These are phyloP conservation scores for Fistulinella staudtii DNA, from an alignment of 1,284 basidiomycete species.

Conservation along the genomic window DNA sequence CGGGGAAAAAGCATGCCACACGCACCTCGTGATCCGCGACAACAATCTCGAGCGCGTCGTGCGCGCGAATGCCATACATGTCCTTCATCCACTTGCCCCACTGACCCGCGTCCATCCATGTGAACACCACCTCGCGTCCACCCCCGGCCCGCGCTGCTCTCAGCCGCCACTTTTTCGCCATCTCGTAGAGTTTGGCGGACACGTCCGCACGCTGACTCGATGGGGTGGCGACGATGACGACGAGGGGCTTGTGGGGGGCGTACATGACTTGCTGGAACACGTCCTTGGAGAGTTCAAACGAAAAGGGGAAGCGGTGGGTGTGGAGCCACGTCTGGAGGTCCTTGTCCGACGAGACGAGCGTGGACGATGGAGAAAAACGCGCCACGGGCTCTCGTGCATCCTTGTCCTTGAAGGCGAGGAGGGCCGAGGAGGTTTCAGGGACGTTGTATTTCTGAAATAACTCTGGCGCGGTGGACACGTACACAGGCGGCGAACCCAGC, in stretches of 20 bases:
- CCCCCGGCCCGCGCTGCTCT: not conserved
- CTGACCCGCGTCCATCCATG: constrained; percentile 77
- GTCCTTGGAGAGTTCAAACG: constrained; percentile 66
- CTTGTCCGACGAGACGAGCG: constrained; percentile 4
- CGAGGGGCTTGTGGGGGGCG: constrained; percentile 64
- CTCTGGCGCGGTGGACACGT: constrained; percentile 43
- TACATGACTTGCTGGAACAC: constrained; percentile 84
- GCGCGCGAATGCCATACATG: constrained; percentile 67
- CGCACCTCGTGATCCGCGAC: constrained; percentile 71
- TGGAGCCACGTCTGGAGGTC: constrained; percentile 52
- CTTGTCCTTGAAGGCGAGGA: constrained; percentile 77
- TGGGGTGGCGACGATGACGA: constrained; percentile 65
- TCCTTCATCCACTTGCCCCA: constrained; percentile 87
- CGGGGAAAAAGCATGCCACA: not conserved
- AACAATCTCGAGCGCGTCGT: constrained; percentile 55
- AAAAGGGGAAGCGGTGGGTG: constrained; percentile 64
- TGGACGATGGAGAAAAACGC: constrained; percentile 29
- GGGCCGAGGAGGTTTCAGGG: constrained; percentile 47
- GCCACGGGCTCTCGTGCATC: constrained; percentile 42
- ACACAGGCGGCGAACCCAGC: constrained; percentile 68
- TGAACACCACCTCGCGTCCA: constrained; percentile 68
- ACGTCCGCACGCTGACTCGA: constrained; percentile 39
- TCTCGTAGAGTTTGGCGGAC: constrained; percentile 45
- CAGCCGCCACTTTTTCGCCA: constrained; percentile 64
- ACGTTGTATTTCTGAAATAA: constrained; percentile 54